Percentiles rank a stretch among this genome's conserved stretches.
Evolutionary conservation across 495 filamentous ascomycete species (phyloP).

Genomic region (Aspergillus cavernicola): DNA sequence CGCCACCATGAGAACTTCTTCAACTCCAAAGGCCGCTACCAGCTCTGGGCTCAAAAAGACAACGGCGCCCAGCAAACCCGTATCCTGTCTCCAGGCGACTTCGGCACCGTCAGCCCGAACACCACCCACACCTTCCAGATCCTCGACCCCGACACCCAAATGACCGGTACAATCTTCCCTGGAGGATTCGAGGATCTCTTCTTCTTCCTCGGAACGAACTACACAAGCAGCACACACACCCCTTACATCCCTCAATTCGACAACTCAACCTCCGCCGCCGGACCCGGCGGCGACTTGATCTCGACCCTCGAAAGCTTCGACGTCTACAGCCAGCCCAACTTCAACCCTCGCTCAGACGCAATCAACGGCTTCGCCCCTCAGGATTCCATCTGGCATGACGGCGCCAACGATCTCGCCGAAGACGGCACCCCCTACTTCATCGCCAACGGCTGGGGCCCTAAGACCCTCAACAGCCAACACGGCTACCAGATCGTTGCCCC

Average conservation of each 20-base stretch:
- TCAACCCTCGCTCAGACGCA: slow-evolving; percentile 31
- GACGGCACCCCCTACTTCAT: slow-evolving; percentile 36
- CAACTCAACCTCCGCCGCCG: slow-evolving; percentile 14
- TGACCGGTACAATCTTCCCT: slow-evolving; percentile 40
- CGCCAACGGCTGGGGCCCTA: slow-evolving; percentile 40
- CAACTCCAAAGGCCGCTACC: slow-evolving; percentile 40
- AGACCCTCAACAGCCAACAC: slow-evolving; percentile 31
- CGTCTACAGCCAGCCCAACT: slow-evolving; percentile 38
- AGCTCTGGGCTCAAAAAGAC: slow-evolving; percentile 42
- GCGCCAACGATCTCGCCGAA: slow-evolving; percentile 23
- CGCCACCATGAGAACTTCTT: slow-evolving; percentile 46
- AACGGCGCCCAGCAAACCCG: slow-evolving; percentile 30
- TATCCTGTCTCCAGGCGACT: slow-evolving; percentile 36
- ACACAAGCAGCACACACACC: slow-evolving; percentile 24
- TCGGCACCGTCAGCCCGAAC: slow-evolving; percentile 36
- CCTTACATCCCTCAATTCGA: slow-evolving; percentile 24
- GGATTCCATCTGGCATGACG: slow-evolving; percentile 27
- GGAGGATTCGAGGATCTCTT: slow-evolving; percentile 47
- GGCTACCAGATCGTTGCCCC: slow-evolving; percentile 43
- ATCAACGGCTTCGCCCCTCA: slow-evolving; percentile 25
- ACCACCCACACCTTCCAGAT: slow-evolving; percentile 46
- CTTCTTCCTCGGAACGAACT: slow-evolving; percentile 31
- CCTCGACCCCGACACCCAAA: slow-evolving; percentile 42
- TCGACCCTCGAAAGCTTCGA: slow-evolving; percentile 30
- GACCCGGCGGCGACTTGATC: slow-evolving; percentile 14